phyloP scores from a whole-genome alignment of 495 filamentous ascomycete genomes.

The Neurospora sp. region DNA sequence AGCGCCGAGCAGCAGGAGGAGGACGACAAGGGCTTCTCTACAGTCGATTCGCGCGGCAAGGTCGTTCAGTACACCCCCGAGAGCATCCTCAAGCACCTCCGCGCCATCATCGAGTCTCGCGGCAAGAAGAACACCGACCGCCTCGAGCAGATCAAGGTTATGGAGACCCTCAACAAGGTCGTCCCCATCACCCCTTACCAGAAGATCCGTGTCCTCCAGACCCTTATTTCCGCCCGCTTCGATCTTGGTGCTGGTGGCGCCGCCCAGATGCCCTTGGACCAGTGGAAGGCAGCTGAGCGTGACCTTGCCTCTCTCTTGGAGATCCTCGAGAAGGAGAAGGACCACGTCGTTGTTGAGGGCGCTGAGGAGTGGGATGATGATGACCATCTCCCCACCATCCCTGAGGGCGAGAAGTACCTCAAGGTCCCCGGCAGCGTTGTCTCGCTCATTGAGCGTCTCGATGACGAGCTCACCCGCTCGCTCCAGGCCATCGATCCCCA shows the following conservation, averaged over 20 bases:
- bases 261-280: slow-evolving; percentile 85
- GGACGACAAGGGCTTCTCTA: slow-evolving; percentile 77
- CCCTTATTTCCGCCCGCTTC: slow-evolving; percentile 87
- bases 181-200: slow-evolving; percentile 76
- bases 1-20: slow-evolving; percentile 35
- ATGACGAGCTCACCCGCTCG: slow-evolving; percentile 94
- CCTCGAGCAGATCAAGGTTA: slow-evolving; percentile 83
- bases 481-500: slow-evolving; percentile 96
- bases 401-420: slow-evolving; percentile 60
- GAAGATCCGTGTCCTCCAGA: slow-evolving; percentile 83
- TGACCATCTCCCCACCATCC: slow-evolving; percentile 72
- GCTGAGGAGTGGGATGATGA: slow-evolving; percentile 99
- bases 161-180: slow-evolving; percentile 93
- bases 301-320: slow-evolving; percentile 70
- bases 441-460: slow-evolving; percentile 88
- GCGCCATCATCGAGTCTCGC: slow-evolving; percentile 84
- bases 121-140: slow-evolving; percentile 99
- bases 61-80: slow-evolving; percentile 86
- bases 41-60: slow-evolving; percentile 78
- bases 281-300: slow-evolving; percentile 90
- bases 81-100: slow-evolving; percentile 94
- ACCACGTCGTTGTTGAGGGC: slow-evolving; percentile 75
- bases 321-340: slow-evolving; percentile 64
- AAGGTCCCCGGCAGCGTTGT: slow-evolving; percentile 89
- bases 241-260: slow-evolving; percentile 77